phyloP scores from a whole-genome alignment of 192 early-diverging fungal genomes.

The Backusella tuberculispora region DNA sequence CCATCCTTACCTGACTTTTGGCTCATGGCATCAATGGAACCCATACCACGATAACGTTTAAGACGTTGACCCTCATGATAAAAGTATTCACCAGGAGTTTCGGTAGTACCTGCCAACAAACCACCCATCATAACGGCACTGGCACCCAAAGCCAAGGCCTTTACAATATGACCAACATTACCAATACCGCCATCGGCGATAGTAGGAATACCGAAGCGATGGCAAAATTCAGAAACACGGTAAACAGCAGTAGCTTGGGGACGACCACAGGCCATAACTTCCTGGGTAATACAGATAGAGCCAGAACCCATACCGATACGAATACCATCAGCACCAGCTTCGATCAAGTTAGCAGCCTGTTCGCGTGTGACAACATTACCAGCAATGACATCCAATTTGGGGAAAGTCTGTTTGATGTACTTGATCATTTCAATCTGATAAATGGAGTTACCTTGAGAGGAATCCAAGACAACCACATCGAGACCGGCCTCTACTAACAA shows the following conservation, averaged over 20 bases:
- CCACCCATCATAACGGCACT: conserved; percentile 99
- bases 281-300: conserved; percentile 97
- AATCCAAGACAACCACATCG: conserved; percentile 94
- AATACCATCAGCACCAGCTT: conserved; percentile 91
- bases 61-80: conserved; percentile 96
- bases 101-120: conserved; percentile 91
- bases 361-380: conserved; percentile 97
- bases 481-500: conserved; percentile 92
- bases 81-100: conserved; percentile 97
- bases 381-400: conserved; percentile 88
- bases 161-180: conserved; percentile 97
- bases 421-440: conserved; percentile 97
- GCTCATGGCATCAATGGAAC: conserved; percentile 95
- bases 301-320: conserved; percentile 93
- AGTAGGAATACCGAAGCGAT: conserved; percentile 91
- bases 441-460: conserved; percentile 90
- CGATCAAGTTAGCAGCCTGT: conserved; percentile 89
- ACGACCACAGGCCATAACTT: conserved; percentile 97
- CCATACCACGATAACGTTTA: conserved; percentile 99
- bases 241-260: conserved; percentile 97
- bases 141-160: conserved; percentile 94
- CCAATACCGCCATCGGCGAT: conserved; percentile 97
- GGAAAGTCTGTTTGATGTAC: conserved; percentile 87
- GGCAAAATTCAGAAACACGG: conserved; percentile 90
- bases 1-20: conserved; percentile 63